Conservation (phyloP, 768 basidiomycete species). For the Butyriboletus loyo region DNA sequence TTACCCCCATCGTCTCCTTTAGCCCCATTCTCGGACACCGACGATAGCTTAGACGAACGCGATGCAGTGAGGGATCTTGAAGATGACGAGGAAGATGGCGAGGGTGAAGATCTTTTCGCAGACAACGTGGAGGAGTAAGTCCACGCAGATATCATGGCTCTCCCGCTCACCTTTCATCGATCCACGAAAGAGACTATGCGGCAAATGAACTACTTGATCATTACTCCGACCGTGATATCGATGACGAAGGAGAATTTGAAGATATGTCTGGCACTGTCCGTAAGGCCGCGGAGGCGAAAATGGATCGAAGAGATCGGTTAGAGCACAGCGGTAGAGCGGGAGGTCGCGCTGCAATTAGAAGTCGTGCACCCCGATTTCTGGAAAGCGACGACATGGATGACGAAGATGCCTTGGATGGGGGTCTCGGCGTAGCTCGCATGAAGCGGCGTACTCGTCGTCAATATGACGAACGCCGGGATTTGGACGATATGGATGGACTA, state of each 20-base stretch:
- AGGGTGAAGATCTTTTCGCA: conserved; percentile 90
- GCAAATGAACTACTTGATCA: conserved; percentile 76
- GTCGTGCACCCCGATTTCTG: conserved; percentile 83
- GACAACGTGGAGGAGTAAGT: conserved; percentile 72
- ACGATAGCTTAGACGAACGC: conserved; percentile 72
- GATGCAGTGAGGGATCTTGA: conserved; percentile 63
- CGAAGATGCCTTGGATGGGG: conserved; percentile 68
- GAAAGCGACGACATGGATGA: conserved; percentile 80
- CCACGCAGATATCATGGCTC: not conserved
- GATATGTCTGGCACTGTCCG: conserved; percentile 68
- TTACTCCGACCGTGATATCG: conserved; percentile 84
- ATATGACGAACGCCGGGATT: conserved; percentile 88
- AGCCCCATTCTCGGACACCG: conserved; percentile 81
- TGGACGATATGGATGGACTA: conserved; percentile 87
- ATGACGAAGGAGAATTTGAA: conserved; percentile 74
- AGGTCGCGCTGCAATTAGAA: conserved; percentile 71
- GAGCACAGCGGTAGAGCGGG: conserved; percentile 67
- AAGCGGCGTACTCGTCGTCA: conserved; percentile 81
- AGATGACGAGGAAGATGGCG: conserved; percentile 75
- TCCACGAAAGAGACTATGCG: conserved; percentile 70
- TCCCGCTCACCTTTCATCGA: conserved; percentile 8
- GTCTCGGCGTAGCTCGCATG: conserved; percentile 65
- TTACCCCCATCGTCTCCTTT: conserved; percentile 86
- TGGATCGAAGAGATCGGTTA: conserved; percentile 83
- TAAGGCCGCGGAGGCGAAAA: conserved; percentile 79